Percentiles rank a stretch among this genome's conserved stretches.
Evolutionary conservation across 768 basidiomycete species (phyloP).

Genomic region (Russula sp.): DNA sequence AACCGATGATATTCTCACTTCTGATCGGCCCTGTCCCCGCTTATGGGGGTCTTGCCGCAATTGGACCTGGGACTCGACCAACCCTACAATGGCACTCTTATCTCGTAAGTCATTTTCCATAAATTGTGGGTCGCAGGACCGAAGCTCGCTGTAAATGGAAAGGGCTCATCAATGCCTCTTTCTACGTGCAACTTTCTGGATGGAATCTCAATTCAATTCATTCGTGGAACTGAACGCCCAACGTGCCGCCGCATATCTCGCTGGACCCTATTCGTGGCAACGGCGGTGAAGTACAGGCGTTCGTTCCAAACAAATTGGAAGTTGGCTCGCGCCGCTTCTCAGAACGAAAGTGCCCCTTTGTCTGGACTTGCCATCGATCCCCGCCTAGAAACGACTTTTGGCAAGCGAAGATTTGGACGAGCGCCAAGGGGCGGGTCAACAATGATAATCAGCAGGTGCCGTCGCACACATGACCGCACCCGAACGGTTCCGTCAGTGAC

Average conservation of each 20-base stretch:
- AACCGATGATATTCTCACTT: conserved; percentile 1
- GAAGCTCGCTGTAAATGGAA: neutral
- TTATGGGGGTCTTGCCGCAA: neutral
- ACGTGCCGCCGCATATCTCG: neutral
- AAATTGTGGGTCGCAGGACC: neutral
- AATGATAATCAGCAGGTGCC: neutral
- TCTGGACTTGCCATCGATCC: neutral
- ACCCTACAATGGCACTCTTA: neutral
- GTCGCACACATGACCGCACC: neutral
- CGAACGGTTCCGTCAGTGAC: neutral
- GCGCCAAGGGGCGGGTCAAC: neutral
- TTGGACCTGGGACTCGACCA: neutral
- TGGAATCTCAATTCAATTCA: conserved; percentile 2
- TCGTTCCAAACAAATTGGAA: neutral
- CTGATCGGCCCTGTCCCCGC: conserved; percentile 5
- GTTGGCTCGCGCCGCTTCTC: neutral
- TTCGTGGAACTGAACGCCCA: neutral
- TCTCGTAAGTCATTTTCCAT: neutral
- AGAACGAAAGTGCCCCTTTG: neutral
- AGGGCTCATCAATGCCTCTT: neutral
- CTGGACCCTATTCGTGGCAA: neutral
- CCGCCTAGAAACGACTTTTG: neutral
- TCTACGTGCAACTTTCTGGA: neutral
- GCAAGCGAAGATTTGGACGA: neutral
- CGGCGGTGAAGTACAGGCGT: neutral